Percentiles rank a stretch among this genome's conserved stretches.
phyloP scores from a whole-genome alignment of 2,329 filamentous ascomycete species.

The Huntiella omanensis region DNA sequence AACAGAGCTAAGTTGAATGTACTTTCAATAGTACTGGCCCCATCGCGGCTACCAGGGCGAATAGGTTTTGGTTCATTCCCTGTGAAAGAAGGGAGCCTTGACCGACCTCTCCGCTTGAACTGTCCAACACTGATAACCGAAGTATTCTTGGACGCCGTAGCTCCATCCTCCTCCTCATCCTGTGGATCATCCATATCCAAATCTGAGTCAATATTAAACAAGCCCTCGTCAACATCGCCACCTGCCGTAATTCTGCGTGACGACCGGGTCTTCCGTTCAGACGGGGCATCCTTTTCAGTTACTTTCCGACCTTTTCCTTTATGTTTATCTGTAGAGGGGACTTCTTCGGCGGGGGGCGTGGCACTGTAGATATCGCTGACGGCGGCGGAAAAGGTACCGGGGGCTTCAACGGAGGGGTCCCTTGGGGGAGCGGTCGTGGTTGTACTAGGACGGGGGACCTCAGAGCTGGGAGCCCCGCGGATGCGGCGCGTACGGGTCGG shows the following conservation, averaged over 20 bases:
- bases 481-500: conserved; percentile 12
- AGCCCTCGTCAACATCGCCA: conserved; percentile 28
- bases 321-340: background rate
- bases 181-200: conserved; percentile 23
- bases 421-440: background rate
- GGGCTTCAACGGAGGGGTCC: background rate
- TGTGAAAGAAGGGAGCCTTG: conserved; percentile 31
- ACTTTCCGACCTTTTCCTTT: background rate
- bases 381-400: conserved; percentile 15
- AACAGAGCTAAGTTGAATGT: conserved; percentile 39
- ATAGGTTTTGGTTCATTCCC: conserved; percentile 32
- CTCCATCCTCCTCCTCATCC: background rate
- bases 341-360: conserved; percentile 6
- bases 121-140: conserved; percentile 28
- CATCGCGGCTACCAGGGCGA: conserved; percentile 31
- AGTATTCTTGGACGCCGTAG: conserved; percentile 21
- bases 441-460: conserved; percentile 4
- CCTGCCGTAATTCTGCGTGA: conserved; percentile 25
- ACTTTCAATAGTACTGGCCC: conserved; percentile 27
- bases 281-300: background rate
- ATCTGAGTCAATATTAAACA: conserved; percentile 25
- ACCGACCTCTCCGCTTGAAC: conserved; percentile 26
- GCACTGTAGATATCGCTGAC: conserved; percentile 11
- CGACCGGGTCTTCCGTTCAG: conserved; percentile 7
- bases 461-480: conserved; percentile 7